Conservation (phyloP, 176 grass and related monocot genomes). For the Juncus effusus region DNA sequence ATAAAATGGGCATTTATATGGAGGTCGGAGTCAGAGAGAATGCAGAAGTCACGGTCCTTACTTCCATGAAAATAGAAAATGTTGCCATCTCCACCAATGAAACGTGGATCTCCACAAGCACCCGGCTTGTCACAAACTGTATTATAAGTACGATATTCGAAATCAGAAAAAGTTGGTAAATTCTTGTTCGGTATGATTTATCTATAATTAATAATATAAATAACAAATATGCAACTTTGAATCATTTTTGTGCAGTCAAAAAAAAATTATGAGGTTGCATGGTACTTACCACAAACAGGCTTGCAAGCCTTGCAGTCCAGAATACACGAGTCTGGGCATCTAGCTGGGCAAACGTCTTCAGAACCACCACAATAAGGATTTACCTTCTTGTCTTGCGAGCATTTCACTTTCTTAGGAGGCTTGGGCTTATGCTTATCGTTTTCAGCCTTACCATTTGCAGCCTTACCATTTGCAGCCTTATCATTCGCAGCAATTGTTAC, state of each 20-base stretch:
- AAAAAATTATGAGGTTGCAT: too few species aligned
- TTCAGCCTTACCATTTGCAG: too few species aligned
- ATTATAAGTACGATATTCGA: neutral
- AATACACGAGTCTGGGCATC: too few species aligned
- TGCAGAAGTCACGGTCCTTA: constrained; percentile 51
- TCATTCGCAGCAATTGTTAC: neutral
- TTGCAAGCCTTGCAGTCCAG: constrained; percentile 12
- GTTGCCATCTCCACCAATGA: constrained; percentile 61
- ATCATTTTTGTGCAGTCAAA: too few species aligned
- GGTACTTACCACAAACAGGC: constrained; percentile 15
- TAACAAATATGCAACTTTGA: too few species aligned
- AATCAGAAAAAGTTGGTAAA: neutral
- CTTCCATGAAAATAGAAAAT: constrained; percentile 68
- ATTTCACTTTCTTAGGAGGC: neutral
- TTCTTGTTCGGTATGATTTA: too few species aligned
- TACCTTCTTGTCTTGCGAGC: neutral
- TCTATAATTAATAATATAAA: too few species aligned
- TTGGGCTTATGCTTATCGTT: neutral
- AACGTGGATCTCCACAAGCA: constrained; percentile 53
- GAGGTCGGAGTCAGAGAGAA: constrained; percentile 36
- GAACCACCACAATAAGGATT: neutral
- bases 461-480: neutral
- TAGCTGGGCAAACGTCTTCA: constrained; percentile 6
- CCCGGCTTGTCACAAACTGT: neutral
- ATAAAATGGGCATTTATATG: constrained; percentile 50